Evolutionary conservation across 1,139 yeast genomes (phyloP).

Genomic region (Pichiaceae sp.): DNA sequence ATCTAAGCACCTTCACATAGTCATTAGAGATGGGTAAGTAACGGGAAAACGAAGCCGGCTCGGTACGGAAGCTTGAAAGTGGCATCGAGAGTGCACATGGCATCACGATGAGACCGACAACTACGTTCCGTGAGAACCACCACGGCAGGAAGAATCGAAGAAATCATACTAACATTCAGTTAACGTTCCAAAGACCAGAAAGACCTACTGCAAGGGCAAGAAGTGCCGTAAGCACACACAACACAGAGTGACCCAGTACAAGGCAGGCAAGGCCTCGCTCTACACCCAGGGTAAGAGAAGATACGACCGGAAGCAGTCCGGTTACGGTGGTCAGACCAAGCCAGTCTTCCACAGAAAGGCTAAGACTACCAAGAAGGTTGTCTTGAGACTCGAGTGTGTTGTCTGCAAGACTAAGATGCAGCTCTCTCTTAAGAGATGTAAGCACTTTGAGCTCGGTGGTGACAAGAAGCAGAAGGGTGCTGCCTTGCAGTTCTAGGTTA

Average conservation of each 20-base stretch:
- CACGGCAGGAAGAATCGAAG: too few species aligned
- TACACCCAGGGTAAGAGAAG: slow-evolving; percentile 99
- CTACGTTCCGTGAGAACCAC: too few species aligned
- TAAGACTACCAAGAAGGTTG: slow-evolving; percentile 99
- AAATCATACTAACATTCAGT: slow-evolving; percentile 34
- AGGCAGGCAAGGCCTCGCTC: slow-evolving; percentile 99
- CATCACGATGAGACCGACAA: too few species aligned
- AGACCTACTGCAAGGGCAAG: slow-evolving; percentile 99
- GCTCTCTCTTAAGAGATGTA: slow-evolving; percentile 97
- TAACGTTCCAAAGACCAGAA: slow-evolving; percentile 99
- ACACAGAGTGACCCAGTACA: slow-evolving; percentile 99
- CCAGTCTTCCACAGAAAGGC: slow-evolving; percentile 99
- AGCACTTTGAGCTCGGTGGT: slow-evolving; percentile 99
- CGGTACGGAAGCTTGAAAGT: too few species aligned
- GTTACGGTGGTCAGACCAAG: slow-evolving; percentile 99
- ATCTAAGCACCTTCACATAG: background rate
- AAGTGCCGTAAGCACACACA: slow-evolving; percentile 99
- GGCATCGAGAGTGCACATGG: too few species aligned
- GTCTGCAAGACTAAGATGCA: slow-evolving; percentile 98
- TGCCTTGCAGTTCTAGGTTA: slow-evolving; percentile 27
- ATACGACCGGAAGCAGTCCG: slow-evolving; percentile 99
- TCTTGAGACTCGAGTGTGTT: slow-evolving; percentile 98
- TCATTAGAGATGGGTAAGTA: background rate
- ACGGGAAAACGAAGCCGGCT: too few species aligned
- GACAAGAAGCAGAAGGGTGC: slow-evolving; percentile 99